These are phyloP conservation scores for Baeospora myosura DNA, from an alignment of 1,284 basidiomycete species.

Conservation along the genomic window DNA sequence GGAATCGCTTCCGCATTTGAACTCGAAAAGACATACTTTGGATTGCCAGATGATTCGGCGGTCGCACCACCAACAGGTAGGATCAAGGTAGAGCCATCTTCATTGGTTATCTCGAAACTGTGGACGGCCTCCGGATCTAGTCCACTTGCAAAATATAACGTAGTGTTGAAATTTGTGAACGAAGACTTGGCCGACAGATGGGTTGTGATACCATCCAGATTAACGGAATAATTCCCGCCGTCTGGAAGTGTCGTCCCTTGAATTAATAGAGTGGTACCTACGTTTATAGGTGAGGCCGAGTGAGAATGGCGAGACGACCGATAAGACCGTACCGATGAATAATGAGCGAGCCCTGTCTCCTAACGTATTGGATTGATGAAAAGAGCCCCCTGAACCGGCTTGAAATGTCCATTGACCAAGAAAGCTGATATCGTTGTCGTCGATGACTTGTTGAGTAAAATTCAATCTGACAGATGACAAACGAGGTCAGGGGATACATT, in stretches of 20 bases:
- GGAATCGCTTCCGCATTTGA: too few relatives aligned
- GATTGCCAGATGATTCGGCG: constrained; percentile 21
- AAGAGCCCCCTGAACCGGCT: constrained; percentile 21
- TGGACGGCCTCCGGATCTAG: constrained; percentile 45
- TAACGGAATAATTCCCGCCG: constrained; percentile 52
- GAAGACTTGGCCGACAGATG: constrained; percentile 43
- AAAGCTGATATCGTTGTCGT: constrained; percentile 37
- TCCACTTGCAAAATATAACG: constrained; percentile 57
- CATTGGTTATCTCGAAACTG: constrained; percentile 47
- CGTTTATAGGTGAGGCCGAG: constrained; percentile 7
- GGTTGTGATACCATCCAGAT: constrained; percentile 42
- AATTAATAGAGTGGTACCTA: constrained; percentile 53
- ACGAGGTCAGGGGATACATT: too few relatives aligned
- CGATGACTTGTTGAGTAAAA: constrained; percentile 27
- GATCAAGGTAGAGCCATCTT: constrained; percentile 38
- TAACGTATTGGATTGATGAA: constrained; percentile 38
- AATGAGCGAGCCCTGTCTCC: constrained; percentile 38
- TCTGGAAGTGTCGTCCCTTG: constrained; percentile 46
- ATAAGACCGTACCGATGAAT: constrained; percentile 51
- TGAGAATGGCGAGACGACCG: too few relatives aligned
- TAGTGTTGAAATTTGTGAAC: constrained; percentile 40
- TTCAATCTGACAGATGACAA: constrained; percentile 23
- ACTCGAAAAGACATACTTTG: constrained; percentile 29
- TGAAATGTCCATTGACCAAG: constrained; percentile 42
- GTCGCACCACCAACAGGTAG: constrained; percentile 29